phyloP scores from a whole-genome alignment of 192 early-diverging fungal genomes.

The Lunasporangiospora selenospora region DNA sequence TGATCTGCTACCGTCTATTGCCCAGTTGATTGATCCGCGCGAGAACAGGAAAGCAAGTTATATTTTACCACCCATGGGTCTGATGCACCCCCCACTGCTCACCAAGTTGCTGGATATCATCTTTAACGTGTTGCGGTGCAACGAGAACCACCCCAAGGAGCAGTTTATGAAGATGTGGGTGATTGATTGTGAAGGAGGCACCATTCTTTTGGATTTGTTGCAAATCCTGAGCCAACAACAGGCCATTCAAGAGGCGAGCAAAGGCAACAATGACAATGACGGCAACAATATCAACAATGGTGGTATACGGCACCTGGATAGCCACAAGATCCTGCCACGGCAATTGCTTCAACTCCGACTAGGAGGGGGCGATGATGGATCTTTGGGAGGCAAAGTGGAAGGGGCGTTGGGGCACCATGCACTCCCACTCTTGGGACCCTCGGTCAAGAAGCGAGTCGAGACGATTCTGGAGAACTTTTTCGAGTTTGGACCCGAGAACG shows the following conservation, averaged over 20 bases:
- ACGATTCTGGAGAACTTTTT: constrained; percentile 48
- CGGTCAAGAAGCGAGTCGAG: constrained; percentile 42
- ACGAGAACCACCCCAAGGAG: constrained; percentile 46
- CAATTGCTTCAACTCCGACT: constrained; percentile 39
- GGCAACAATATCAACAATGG: too few species aligned
- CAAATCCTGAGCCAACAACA: constrained; percentile 16
- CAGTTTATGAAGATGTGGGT: constrained; percentile 49
- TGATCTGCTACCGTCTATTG: constrained; percentile 37
- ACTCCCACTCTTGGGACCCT: constrained; percentile 9
- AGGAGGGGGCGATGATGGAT: constrained; percentile 13
- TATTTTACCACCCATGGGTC: constrained; percentile 27
- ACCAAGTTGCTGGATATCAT: constrained; percentile 45
- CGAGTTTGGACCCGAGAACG: constrained; percentile 47
- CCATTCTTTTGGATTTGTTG: constrained; percentile 35
- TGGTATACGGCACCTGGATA: constrained; percentile 33
- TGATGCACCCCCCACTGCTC: constrained; percentile 19
- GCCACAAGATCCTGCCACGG: constrained; percentile 27
- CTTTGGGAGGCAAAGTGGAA: background rate
- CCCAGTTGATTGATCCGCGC: constrained; percentile 43
- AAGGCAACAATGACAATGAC: background rate
- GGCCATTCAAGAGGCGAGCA: too few species aligned
- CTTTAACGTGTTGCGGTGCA: constrained; percentile 42
- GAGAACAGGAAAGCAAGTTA: constrained; percentile 18
- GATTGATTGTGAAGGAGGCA: constrained; percentile 40
- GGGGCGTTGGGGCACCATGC: too few species aligned